These are phyloP conservation scores for Agroathelia rolfsii DNA, from an alignment of 1,284 basidiomycete genomes.

Conservation along the genomic window DNA sequence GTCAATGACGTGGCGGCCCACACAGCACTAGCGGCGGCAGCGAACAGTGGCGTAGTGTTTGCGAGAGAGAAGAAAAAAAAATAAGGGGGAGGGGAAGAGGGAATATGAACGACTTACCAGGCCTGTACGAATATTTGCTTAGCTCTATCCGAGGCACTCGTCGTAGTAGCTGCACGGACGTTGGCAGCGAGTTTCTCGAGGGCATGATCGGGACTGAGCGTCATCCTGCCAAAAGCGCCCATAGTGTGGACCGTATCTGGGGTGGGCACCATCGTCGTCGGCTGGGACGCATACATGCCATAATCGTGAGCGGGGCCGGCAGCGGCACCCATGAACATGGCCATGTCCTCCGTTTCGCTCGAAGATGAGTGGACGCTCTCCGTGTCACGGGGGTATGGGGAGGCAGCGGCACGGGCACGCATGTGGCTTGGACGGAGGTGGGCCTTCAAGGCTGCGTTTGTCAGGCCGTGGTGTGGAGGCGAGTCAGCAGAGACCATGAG, in stretches of 20 bases:
- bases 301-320: conserved; percentile 50
- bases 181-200: conserved; percentile 80
- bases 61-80: conserved; percentile 6
- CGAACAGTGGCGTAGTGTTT: no score
- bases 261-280: conserved; percentile 39
- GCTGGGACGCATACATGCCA: conserved; percentile 24
- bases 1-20: conserved; percentile 1
- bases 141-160: conserved; percentile 77
- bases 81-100: conserved; percentile 3
- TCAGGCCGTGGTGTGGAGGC: conserved; percentile 60
- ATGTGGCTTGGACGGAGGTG: conserved; percentile 65
- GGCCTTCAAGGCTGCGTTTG: conserved; percentile 61
- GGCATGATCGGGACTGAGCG: conserved; percentile 61
- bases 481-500: conserved; percentile 42
- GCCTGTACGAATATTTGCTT: conserved; percentile 88
- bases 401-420: conserved; percentile 65
- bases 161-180: conserved; percentile 78
- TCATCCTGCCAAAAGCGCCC: conserved; percentile 65
- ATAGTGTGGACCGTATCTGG: conserved; percentile 58
- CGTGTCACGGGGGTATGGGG: conserved; percentile 73
- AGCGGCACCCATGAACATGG: conserved; percentile 56
- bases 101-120: conserved; percentile 42
- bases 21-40: no score
- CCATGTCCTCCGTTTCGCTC: conserved; percentile 74
- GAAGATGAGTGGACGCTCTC: conserved; percentile 79